Percentiles rank a stretch among this genome's conserved stretches.
These are phyloP conservation scores for Tolypocladium ophioglossoides DNA, from an alignment of 2,329 filamentous ascomycete genomes.

Conservation along the genomic window DNA sequence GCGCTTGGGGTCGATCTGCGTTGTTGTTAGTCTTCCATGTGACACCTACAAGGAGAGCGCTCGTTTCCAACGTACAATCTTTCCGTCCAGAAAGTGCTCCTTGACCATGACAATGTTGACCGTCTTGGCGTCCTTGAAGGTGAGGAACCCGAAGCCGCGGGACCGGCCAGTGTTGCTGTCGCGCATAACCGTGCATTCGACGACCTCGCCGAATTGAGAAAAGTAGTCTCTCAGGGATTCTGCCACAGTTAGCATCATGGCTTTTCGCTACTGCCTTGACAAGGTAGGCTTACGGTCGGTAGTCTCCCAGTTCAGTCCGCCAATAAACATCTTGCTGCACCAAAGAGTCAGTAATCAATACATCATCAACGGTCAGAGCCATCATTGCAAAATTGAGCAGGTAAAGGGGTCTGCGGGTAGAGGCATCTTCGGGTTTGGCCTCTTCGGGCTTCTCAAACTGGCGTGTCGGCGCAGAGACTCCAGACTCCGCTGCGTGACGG, in stretches of 20 bases:
- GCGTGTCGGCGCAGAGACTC: neutral
- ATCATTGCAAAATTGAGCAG: neutral
- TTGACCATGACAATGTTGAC: conserved; percentile 99
- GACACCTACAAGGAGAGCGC: neutral
- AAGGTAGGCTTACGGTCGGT: conserved; percentile 69
- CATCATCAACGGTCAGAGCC: neutral
- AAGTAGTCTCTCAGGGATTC: conserved; percentile 97
- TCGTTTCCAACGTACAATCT: conserved; percentile 63
- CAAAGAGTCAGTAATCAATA: conserved; percentile 1
- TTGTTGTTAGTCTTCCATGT: neutral
- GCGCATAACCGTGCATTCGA: conserved; percentile 98
- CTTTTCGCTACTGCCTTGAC: neutral
- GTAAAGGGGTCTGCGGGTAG: no score
- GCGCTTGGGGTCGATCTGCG: conserved; percentile 90
- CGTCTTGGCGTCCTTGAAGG: conserved; percentile 94
- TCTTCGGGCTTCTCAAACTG: neutral
- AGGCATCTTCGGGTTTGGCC: no score
- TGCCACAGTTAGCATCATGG: conserved; percentile 26
- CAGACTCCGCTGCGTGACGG: neutral
- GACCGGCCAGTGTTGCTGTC: conserved; percentile 90
- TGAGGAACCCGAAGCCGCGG: conserved; percentile 92
- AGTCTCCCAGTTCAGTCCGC: conserved; percentile 97
- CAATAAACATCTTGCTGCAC: conserved; percentile 97
- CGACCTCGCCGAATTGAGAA: conserved; percentile 91
- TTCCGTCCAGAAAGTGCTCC: conserved; percentile 94